A percentile compares a stretch with the other conserved stretches of the same genome.
Evolutionary conservation across 768 basidiomycete genomes (phyloP).

Genomic region (Kwoniella shandongensis): DNA sequence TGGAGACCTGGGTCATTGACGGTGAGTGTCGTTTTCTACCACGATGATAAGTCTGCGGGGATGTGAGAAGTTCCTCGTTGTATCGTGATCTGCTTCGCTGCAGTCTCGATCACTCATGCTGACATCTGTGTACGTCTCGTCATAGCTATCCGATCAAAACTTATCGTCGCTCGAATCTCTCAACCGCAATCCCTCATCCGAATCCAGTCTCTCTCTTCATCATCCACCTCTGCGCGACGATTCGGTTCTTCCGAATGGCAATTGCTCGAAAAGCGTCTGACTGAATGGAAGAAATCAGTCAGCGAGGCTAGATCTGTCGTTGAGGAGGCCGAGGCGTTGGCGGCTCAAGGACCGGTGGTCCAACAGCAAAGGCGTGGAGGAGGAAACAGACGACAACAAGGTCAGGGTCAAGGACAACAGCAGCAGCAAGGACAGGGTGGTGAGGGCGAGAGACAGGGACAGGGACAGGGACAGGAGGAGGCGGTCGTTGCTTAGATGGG

Average conservation of each 20-base stretch:
- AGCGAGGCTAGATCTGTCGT: constrained; percentile 43
- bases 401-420: constrained; percentile 1
- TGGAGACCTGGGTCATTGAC: constrained; percentile 52
- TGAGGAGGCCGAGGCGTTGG: constrained; percentile 44
- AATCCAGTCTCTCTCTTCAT: constrained; percentile 42
- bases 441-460: constrained; percentile 2
- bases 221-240: constrained; percentile 14
- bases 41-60: no score
- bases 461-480: constrained; percentile 8
- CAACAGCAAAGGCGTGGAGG: constrained; percentile 5
- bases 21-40: constrained; percentile 31
- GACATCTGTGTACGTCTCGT: background rate
- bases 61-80: no score
- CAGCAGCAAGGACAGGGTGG: background rate
- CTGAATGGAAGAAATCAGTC: constrained; percentile 49
- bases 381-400: background rate
- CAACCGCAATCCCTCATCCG: constrained; percentile 47
- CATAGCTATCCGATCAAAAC: constrained; percentile 45
- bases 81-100: no score
- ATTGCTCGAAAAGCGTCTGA: constrained; percentile 43
- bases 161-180: constrained; percentile 47
- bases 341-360: constrained; percentile 25
- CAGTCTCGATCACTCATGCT: background rate
- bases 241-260: constrained; percentile 49
- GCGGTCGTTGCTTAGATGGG: constrained; percentile 12